Evolutionary conservation across 2,329 filamentous ascomycete species (phyloP), one percentile per base, ranked within the genome.

Genomic region (Diaporthe vexans): DNA sequence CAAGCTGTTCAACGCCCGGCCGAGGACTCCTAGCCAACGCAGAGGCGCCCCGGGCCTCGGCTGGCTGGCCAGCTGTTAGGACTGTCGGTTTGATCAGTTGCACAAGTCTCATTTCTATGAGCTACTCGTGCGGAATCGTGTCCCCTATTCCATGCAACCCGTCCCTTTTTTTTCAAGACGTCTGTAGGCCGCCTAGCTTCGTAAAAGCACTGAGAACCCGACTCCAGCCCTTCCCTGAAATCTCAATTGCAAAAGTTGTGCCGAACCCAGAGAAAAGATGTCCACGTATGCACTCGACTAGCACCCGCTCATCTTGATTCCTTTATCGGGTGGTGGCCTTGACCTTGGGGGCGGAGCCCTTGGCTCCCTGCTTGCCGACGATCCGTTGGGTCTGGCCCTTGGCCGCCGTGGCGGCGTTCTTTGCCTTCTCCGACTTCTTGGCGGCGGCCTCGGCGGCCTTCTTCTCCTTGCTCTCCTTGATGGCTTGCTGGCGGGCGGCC

Each of bases 351-450:
- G 91, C 91, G 81, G 95, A 91, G 83, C 97, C 97, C 92, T 97
- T 98, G 79, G 95, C 93, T 83, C 95, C 95, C 91, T 98, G 95
- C 94, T 99, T 99, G 92, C 95, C 95, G 86, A 93, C 89, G 85
- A 97, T 94, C 86, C 94, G 92, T 83, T 88, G 86, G 80, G 91
- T 89, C 89, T 95, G 91, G 84, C 95, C 95, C 89, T 94, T 93
- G 85, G 92, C 88, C 80, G 92, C 91, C 77, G 80, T 82, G 80
- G 93, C 91, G 79, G 95, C 95, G 83, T 82, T 90, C 94, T 98
- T 98, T 83, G 97, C 97, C 95, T 99, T 99, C 89, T 98, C 95
- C 76, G 94, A 94, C 94, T 98, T 99, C 95, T 98, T 99, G 86
- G 92, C 92, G 85, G 92, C 94, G 87, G 94, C 93, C 77, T 92